Conservation (phyloP, 768 basidiomycete species). For the Daedaleopsis sinensis region DNA sequence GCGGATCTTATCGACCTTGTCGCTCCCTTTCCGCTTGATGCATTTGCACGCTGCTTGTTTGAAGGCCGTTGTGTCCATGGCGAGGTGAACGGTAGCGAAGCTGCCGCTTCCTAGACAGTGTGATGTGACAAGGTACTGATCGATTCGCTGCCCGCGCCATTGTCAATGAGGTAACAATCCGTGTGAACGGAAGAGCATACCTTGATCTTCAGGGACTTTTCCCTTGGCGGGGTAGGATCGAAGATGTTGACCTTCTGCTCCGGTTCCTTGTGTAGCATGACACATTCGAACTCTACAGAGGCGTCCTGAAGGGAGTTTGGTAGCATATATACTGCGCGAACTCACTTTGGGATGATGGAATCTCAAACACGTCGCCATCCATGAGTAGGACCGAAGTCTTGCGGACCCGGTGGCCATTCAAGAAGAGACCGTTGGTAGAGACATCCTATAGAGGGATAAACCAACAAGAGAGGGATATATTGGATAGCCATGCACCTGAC, state of each 20-base stretch:
- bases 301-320: not conserved
- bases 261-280: conserved; percentile 56
- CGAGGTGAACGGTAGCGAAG: conserved; percentile 82
- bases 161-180: not conserved
- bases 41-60: conserved; percentile 86
- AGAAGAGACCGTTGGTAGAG: conserved; percentile 73
- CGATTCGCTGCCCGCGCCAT: conserved; percentile 51
- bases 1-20: conserved; percentile 64
- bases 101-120: conserved; percentile 82
- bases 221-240: conserved; percentile 62
- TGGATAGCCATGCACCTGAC: conserved; percentile 52
- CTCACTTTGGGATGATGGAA: conserved; percentile 68
- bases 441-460: conserved; percentile 51
- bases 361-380: conserved; percentile 71
- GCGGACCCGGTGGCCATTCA: conserved; percentile 71
- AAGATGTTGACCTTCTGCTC: conserved; percentile 57
- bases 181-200: not conserved
- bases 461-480: not conserved
- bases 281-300: conserved; percentile 63
- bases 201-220: conserved; percentile 56
- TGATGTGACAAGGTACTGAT: conserved; percentile 71
- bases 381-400: conserved; percentile 72
- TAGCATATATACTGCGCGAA: not conserved
- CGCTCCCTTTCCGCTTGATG: conserved; percentile 63
- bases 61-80: conserved; percentile 62